Evolutionary conservation across 2,329 filamentous ascomycete genomes (phyloP).

Genomic region (Aspergillus candidus): DNA sequence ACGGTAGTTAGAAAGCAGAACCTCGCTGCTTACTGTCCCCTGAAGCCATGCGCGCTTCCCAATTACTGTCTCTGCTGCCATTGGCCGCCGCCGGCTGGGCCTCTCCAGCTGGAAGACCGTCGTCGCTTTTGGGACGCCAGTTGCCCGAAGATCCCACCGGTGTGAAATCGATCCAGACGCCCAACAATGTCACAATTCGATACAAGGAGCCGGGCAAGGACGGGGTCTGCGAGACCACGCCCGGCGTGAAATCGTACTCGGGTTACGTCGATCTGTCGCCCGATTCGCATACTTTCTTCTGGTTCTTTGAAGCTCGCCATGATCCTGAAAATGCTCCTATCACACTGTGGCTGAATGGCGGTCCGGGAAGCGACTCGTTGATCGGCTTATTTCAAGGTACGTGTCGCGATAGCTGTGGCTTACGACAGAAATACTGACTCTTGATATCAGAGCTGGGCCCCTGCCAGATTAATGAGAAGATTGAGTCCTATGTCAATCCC

Average conservation of each 20-base stretch:
- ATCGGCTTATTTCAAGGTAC: conserved; percentile 39
- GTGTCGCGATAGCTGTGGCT: background rate
- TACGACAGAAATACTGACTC: conserved; percentile 9
- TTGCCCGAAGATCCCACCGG: conserved; percentile 33
- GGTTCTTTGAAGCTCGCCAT: conserved; percentile 52
- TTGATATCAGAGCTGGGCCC: conserved; percentile 35
- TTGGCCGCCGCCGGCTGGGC: conserved; percentile 14
- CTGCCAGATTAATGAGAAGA: conserved; percentile 40
- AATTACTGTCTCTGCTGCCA: conserved; percentile 17
- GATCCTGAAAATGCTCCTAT: conserved; percentile 42
- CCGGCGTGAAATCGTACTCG: conserved; percentile 51
- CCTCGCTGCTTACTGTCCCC: background rate
- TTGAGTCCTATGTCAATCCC: conserved; percentile 48
- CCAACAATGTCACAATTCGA: conserved; percentile 47
- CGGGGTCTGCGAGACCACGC: conserved; percentile 49
- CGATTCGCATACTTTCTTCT: conserved; percentile 49
- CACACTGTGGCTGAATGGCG: conserved; percentile 40
- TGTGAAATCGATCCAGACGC: conserved; percentile 34
- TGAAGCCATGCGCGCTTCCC: conserved; percentile 17
- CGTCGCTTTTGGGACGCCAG: conserved; percentile 22
- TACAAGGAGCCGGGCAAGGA: conserved; percentile 53
- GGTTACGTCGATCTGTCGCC: conserved; percentile 51
- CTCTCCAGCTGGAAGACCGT: conserved; percentile 3
- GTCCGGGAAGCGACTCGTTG: conserved; percentile 38
- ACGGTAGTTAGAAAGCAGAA: too few species aligned